Conservation (phyloP, 306 rosid species). For the Rubus idaeus region DNA sequence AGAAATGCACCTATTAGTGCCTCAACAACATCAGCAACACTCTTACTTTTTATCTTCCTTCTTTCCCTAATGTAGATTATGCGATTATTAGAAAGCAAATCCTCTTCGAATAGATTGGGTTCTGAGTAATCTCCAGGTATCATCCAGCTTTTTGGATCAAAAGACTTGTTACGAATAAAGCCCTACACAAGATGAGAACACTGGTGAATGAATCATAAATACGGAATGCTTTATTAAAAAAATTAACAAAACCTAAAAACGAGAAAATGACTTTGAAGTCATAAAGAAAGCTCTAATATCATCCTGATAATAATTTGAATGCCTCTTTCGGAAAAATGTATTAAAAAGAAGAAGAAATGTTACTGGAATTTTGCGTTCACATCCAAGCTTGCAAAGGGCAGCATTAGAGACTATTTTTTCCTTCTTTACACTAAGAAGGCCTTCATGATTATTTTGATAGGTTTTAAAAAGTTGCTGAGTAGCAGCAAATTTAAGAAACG, state of each 20-base stretch:
- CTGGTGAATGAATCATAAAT: not conserved
- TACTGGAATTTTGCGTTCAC: conserved; percentile 62
- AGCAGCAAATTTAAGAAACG: conserved; percentile 74
- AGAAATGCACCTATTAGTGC: conserved; percentile 90
- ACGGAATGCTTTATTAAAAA: not conserved
- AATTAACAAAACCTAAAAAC: not conserved
- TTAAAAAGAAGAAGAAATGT: not conserved
- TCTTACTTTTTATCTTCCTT: conserved; percentile 50
- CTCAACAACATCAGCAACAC: conserved; percentile 81
- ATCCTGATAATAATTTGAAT: not conserved
- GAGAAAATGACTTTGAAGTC: not conserved
- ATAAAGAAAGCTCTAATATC: not conserved
- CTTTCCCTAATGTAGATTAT: conserved; percentile 37
- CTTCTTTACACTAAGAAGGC: conserved; percentile 66
- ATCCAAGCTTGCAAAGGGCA: conserved; percentile 59
- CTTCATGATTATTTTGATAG: conserved; percentile 60
- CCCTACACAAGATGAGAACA: conserved; percentile 51
- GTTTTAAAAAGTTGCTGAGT: conserved; percentile 59
- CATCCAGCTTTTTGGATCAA: conserved; percentile 64
- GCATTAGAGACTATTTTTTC: conserved; percentile 65
- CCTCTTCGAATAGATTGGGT: conserved; percentile 32
- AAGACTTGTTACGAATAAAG: conserved; percentile 59
- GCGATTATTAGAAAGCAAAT: conserved; percentile 15
- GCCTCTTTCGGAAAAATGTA: not conserved
- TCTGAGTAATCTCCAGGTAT: conserved; percentile 53